These are phyloP conservation scores for Ceratocystis colombiana DNA, from an alignment of 2,329 filamentous ascomycete species.

Conservation along the genomic window DNA sequence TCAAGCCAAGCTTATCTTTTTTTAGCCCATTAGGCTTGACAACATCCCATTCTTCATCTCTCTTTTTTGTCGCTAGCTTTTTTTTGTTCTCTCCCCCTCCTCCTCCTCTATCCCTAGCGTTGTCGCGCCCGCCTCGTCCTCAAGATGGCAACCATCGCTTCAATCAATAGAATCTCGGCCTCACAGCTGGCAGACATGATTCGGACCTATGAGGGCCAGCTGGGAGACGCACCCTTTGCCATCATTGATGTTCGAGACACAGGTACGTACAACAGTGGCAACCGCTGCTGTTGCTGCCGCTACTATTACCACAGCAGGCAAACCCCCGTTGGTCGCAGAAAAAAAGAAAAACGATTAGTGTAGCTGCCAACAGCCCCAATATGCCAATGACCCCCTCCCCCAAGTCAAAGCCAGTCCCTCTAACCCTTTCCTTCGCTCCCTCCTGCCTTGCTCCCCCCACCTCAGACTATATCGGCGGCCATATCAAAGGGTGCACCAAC, in stretches of 20 bases:
- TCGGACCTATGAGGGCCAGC: conserved; percentile 38
- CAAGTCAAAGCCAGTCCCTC: conserved; percentile 4
- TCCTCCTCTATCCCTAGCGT: neutral
- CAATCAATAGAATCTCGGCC: conserved; percentile 57
- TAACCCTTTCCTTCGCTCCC: conserved; percentile 4
- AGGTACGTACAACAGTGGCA: conserved; percentile 38
- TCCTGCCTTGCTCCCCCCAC: neutral
- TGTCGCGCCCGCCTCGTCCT: conserved; percentile 13
- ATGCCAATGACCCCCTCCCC: no score
- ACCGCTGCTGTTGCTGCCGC: neutral
- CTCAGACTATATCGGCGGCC: conserved; percentile 77
- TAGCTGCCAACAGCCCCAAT: no score
- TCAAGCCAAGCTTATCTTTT: conserved; percentile 14
- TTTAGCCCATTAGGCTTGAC: conserved; percentile 3
- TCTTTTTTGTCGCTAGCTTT: neutral
- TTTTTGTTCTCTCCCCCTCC: neutral
- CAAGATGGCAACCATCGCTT: conserved; percentile 47
- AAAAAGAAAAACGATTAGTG: neutral
- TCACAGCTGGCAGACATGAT: conserved; percentile 58
- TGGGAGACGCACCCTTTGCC: conserved; percentile 45
- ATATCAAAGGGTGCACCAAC: conserved; percentile 70
- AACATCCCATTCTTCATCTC: neutral
- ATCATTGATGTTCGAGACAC: conserved; percentile 85
- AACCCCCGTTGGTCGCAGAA: neutral
- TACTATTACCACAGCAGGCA: no score